A percentile compares a stretch with the other conserved stretches of the same genome.
phyloP scores from a whole-genome alignment of 495 filamentous ascomycete genomes.

The Podospora appendiculata region DNA sequence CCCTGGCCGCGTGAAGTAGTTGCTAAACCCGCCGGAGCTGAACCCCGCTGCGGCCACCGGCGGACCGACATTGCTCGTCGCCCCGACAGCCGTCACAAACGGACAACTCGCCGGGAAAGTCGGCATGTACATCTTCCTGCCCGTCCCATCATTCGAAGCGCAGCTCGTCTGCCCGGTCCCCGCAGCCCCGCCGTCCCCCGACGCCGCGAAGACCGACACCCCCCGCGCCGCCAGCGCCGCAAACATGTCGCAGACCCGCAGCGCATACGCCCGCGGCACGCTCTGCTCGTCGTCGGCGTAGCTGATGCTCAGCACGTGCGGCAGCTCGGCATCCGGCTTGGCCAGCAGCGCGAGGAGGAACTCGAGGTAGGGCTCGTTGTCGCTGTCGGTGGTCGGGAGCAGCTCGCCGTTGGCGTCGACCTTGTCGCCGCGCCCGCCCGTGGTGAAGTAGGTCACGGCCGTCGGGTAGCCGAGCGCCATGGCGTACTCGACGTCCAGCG shows the following conservation, averaged over 20 bases:
- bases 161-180: slow-evolving; percentile 43
- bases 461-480: slow-evolving; percentile 52
- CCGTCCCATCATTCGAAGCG: slow-evolving; percentile 56
- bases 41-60: slow-evolving; percentile 51
- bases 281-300: slow-evolving; percentile 63
- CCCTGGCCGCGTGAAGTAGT: slow-evolving; percentile 53
- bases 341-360: slow-evolving; percentile 62
- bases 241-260: slow-evolving; percentile 61
- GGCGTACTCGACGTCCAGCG: slow-evolving; percentile 66
- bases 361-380: slow-evolving; percentile 80
- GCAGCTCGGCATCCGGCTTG: slow-evolving; percentile 55
- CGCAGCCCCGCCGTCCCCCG: slow-evolving; percentile 65
- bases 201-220: slow-evolving; percentile 60
- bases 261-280: slow-evolving; percentile 56
- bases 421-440: slow-evolving; percentile 53
- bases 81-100: slow-evolving; percentile 72
- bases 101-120: slow-evolving; percentile 75
- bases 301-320: slow-evolving; percentile 65
- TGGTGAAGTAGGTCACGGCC: slow-evolving; percentile 55
- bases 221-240: slow-evolving; percentile 67
- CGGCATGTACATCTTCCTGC: slow-evolving; percentile 53
- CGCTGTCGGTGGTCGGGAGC: slow-evolving; percentile 30
- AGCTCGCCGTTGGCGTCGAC: slow-evolving; percentile 45
- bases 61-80: slow-evolving; percentile 48
- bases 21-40: slow-evolving; percentile 65